Base-by-base conservation (phyloP, 1,284 basidiomycete genomes). In the Fomitopsis betulina region DNA sequence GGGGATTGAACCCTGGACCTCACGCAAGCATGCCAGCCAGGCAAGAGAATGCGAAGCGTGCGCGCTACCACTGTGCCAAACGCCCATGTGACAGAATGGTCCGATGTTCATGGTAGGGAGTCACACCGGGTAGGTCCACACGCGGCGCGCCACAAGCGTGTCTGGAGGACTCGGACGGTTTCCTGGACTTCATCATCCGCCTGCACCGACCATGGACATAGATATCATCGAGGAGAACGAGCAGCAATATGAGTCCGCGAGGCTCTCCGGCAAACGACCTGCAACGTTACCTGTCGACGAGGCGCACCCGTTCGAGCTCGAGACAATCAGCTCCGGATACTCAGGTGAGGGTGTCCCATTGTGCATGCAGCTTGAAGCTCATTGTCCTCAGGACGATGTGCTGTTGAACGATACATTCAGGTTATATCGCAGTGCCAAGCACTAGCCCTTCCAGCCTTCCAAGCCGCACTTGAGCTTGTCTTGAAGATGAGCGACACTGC, bases 281-380 rank as follows among this genome's bases (percentile, higher is more conserved):
- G 10, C 23, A 12, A 49, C 9, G 15, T 32, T 81, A 5, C 74
- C 77, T 17, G 79, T 91, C 13, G 87, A 91, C 69, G 87, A 89
- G 55, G 78, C 79, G 0, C 89, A 91, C 68, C 89, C 91, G 2
- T 92, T 91, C 67, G 91, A 93, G 66, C 78, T 93, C 51, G 91
- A 93, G 60, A 71, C 82, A 33, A 86, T 87, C 66, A 82, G 86
- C 57, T 76, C 83, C 38, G 81, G 81, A 53, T 88, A 89, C 71
- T 75, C 79, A 60, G 85, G 87, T 86, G 61, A 51, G 75, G 51
- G 38, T 55, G 8, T 40, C 25, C 27, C 35, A 25, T 58, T 45
- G 30, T 33, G 13, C 25, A 9, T 8, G 13, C 35, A 45, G 40
- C 30, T 19, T 52, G 37, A n/a, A 19, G 21, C 49, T 43, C 25